Evolutionary conservation across 1,284 basidiomycete genomes (phyloP).

Genomic region (Tetrapyrgos nigripes): DNA sequence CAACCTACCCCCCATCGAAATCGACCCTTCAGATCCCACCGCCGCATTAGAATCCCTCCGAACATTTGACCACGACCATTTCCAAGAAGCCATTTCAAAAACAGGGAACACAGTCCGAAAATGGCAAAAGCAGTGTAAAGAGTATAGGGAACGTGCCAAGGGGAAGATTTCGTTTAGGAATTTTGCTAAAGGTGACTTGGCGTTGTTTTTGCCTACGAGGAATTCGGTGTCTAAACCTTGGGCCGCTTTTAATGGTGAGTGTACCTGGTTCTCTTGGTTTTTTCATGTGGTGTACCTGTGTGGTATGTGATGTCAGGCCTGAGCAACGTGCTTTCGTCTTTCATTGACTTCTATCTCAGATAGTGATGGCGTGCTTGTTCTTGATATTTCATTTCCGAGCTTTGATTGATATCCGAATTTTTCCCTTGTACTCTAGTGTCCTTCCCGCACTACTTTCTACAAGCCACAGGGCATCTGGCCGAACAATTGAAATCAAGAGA

Average conservation of each 20-base stretch:
- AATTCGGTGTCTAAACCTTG: constrained; percentile 93
- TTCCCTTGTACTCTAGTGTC: constrained; percentile 66
- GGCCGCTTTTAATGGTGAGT: constrained; percentile 94
- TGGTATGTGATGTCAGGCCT: too few relatives aligned
- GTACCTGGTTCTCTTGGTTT: constrained; percentile 14
- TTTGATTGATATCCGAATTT: constrained; percentile 41
- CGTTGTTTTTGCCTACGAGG: constrained; percentile 93
- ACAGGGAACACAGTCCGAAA: constrained; percentile 89
- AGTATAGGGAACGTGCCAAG: constrained; percentile 90
- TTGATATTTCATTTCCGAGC: not conserved
- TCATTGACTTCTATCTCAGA: constrained; percentile 1
- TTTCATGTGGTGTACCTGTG: too few relatives aligned
- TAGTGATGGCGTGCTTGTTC: not conserved
- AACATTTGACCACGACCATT: constrained; percentile 83
- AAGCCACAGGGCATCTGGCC: constrained; percentile 83
- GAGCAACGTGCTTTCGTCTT: too few relatives aligned
- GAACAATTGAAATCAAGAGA: constrained; percentile 88
- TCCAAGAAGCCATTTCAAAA: constrained; percentile 82
- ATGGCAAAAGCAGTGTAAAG: constrained; percentile 96
- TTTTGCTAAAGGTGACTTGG: constrained; percentile 92
- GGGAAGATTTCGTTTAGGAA: constrained; percentile 95
- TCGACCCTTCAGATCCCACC: constrained; percentile 75
- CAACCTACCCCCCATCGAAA: constrained; percentile 63
- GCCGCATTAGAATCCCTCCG: constrained; percentile 72
- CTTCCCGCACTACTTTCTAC: constrained; percentile 96